Evolutionary conservation across 768 basidiomycete genomes (phyloP), one percentile per base, ranked within the genome.

Genomic region (Trametes gibbosa): DNA sequence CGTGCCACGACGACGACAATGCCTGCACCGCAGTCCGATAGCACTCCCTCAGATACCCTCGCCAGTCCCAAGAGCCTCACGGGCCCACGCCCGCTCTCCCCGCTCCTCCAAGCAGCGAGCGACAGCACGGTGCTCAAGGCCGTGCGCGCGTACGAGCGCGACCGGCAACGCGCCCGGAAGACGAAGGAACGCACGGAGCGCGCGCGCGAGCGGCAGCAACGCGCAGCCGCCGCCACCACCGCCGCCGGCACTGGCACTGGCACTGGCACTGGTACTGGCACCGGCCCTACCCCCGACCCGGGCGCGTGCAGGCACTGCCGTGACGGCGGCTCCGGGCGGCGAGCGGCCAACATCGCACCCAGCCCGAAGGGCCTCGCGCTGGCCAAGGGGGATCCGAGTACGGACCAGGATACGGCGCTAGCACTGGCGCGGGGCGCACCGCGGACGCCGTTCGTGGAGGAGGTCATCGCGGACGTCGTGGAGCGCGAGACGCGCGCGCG

Each of bases 71-170:
- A 32, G 7, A 12, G 14, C 34, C 25, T 17, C 10, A 27, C 50
- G n/a, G 32, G n/a, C 25, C 34, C 60, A 8, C 50, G 16, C 35
- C 53, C 56, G 6, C 47, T 37, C 41, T 34, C 59, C 35, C 43
- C 58, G 40, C 40, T 50, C 52, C 29, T 19, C 29, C 52, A 48
- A 2, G 34, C 40, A 40, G 53, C 52, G 40, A 54, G 49, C 52
- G 59, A 56, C 40, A 55, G 61, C 50, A 45, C 60, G 27, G 67
- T 67, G 61, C 50, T 70, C 61, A 79, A 78, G 69, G 79, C 81
- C 63, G 56, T 72, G 41, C 77, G 81, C 14, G 78, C 78, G 9
- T 78, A 72, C 66, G 81, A 82, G 69, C 80, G 79, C 63, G 76
- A 79, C 52, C 67, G 81, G 49, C 79, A 82, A 69, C 73, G 76